Conservation (phyloP, 495 filamentous ascomycete species). For the Zalerion maritima region DNA sequence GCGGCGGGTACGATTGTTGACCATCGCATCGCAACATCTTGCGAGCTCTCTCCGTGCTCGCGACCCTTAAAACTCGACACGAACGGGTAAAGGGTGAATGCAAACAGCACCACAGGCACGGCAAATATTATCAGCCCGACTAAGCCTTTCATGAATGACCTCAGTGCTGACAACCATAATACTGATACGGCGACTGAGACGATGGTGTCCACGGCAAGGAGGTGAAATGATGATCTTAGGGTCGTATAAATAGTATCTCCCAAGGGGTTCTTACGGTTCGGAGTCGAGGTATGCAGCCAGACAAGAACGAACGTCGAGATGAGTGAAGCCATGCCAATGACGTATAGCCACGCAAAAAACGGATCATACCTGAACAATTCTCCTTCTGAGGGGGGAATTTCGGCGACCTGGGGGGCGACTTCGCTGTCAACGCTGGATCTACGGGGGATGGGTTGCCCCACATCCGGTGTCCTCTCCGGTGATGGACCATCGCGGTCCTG, state of each 20-base stretch:
- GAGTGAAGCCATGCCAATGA: slow-evolving; percentile 68
- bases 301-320: slow-evolving; percentile 79
- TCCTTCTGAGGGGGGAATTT: slow-evolving; percentile 19
- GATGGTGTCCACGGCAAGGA: slow-evolving; percentile 78
- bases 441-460: slow-evolving; percentile 12
- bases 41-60: slow-evolving; percentile 53
- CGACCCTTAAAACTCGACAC: slow-evolving; percentile 72
- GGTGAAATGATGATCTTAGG: slow-evolving; percentile 70
- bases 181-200: slow-evolving; percentile 79
- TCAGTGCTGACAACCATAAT: slow-evolving; percentile 77
- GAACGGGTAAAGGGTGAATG: slow-evolving; percentile 82
- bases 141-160: slow-evolving; percentile 68
- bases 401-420: slow-evolving; percentile 13
- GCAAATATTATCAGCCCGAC: slow-evolving; percentile 65
- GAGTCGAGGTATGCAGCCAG: slow-evolving; percentile 68
- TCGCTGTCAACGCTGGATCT: slow-evolving; percentile 11
- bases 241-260: slow-evolving; percentile 92
- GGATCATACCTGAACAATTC: slow-evolving; percentile 54
- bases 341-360: slow-evolving; percentile 83
- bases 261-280: slow-evolving; percentile 45
- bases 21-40: slow-evolving; percentile 86
- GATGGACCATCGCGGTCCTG: slow-evolving; percentile 12
- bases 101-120: slow-evolving; percentile 71
- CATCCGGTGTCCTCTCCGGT: slow-evolving; percentile 11
- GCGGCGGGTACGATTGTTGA: slow-evolving; percentile 61